Conservation (phyloP, 768 basidiomycete species). For the Naganishia kalamii region DNA sequence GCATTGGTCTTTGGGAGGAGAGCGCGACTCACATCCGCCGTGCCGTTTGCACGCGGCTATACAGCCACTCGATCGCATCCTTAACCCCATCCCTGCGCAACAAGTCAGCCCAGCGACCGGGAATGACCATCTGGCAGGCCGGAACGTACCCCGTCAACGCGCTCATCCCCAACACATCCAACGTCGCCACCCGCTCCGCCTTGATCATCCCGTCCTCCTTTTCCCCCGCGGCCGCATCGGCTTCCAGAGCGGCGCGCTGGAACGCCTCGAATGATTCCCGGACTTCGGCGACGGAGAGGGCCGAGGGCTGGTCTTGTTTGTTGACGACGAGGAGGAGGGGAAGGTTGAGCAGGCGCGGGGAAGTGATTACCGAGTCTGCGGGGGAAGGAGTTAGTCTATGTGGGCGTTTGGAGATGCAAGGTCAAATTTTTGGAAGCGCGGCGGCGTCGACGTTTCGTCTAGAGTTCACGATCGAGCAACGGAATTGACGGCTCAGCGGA, state of each 20-base stretch:
- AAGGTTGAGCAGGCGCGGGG: constrained; percentile 80
- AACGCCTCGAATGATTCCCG: constrained; percentile 56
- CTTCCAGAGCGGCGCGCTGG: constrained; percentile 50
- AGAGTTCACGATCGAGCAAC: too few relatives aligned
- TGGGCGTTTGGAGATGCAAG: neutral
- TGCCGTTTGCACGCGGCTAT: constrained; percentile 86
- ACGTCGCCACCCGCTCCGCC: constrained; percentile 56
- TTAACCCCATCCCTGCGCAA: constrained; percentile 69
- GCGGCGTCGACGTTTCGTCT: too few relatives aligned
- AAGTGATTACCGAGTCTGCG: constrained; percentile 75
- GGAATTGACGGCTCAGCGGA: too few relatives aligned
- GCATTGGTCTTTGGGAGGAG: too few relatives aligned
- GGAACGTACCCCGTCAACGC: constrained; percentile 75
- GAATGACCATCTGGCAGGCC: neutral
- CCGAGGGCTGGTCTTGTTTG: constrained; percentile 79
- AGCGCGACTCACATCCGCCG: constrained; percentile 49
- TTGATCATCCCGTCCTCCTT: constrained; percentile 46
- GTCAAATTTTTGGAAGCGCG: too few relatives aligned
- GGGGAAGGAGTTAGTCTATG: too few relatives aligned
- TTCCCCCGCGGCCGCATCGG: constrained; percentile 52
- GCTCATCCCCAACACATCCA: constrained; percentile 84
- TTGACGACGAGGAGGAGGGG: constrained; percentile 89
- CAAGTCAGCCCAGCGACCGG: neutral
- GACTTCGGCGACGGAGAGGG: constrained; percentile 83
- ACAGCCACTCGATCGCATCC: constrained; percentile 89